Percentiles rank a stretch among this genome's conserved stretches.
These are phyloP conservation scores for Penicillium pulvis DNA, from an alignment of 495 filamentous ascomycete genomes.

Conservation along the genomic window DNA sequence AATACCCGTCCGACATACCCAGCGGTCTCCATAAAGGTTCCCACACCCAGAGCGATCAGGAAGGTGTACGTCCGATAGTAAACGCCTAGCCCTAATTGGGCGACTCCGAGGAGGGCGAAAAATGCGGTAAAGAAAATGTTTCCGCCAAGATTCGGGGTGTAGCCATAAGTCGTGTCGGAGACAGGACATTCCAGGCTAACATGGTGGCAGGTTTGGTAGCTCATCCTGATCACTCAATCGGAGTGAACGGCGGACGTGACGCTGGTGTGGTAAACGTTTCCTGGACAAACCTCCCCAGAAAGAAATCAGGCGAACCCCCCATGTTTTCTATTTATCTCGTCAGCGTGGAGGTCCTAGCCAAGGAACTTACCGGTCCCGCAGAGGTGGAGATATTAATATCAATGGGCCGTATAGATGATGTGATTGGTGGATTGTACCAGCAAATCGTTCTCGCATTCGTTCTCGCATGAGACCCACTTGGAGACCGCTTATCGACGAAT, in stretches of 20 bases:
- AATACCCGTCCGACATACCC: constrained; percentile 65
- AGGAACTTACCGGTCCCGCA: not conserved
- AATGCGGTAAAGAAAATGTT: constrained; percentile 62
- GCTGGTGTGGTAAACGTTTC: not conserved
- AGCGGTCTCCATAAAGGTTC: constrained; percentile 47
- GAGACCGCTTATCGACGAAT: constrained; percentile 10
- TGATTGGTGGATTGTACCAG: constrained; percentile 27
- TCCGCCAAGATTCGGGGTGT: constrained; percentile 63
- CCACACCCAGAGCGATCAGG: constrained; percentile 52
- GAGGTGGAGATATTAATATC: constrained; percentile 7
- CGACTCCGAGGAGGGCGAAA: constrained; percentile 52
- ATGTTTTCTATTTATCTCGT: constrained; percentile 1
- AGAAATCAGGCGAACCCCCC: not conserved
- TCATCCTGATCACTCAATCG: too few relatives aligned
- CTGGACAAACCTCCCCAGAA: not conserved
- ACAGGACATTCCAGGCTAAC: constrained; percentile 58
- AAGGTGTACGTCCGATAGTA: constrained; percentile 65
- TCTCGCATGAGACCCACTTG: constrained; percentile 18
- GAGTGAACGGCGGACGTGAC: too few relatives aligned
- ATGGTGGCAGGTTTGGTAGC: constrained; percentile 44
- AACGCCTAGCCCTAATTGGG: constrained; percentile 52
- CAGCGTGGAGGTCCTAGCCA: not conserved
- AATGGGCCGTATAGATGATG: not conserved
- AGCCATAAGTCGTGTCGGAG: constrained; percentile 63
- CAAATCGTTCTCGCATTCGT: constrained; percentile 30